Conservation (phyloP, 129 eudicot species). For the Arctium minus region DNA sequence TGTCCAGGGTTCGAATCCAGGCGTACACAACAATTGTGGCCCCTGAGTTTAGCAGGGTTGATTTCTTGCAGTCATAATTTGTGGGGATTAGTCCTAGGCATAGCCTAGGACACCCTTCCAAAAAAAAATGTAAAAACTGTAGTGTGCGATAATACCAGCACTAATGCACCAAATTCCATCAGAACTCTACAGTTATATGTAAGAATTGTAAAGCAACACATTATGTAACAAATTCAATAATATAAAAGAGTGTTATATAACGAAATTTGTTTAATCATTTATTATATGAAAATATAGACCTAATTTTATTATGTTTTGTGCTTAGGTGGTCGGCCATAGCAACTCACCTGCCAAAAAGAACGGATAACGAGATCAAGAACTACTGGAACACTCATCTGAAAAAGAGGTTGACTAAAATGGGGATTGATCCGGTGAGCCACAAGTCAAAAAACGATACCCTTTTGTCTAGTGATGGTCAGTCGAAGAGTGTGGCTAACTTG, state of each 20-base stretch:
- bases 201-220: too few species aligned
- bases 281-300: background rate
- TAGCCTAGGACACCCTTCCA: too few species aligned
- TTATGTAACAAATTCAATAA: background rate
- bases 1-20: too few species aligned
- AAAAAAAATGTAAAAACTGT: too few species aligned
- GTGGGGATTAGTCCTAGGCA: too few species aligned
- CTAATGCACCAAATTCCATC: too few species aligned
- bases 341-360: slow-evolving; percentile 69
- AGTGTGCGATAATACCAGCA: too few species aligned
- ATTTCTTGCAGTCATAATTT: too few species aligned
- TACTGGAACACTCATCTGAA: slow-evolving; percentile 85
- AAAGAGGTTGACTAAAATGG: slow-evolving; percentile 67
- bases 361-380: slow-evolving; percentile 76
- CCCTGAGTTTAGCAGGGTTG: too few species aligned
- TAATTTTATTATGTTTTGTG: slow-evolving; percentile 1
- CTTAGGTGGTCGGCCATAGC: slow-evolving; percentile 88
- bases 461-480: slow-evolving; percentile 40
- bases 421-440: slow-evolving; percentile 83
- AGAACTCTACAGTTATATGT: too few species aligned
- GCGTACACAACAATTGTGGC: too few species aligned
- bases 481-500: slow-evolving; percentile 71
- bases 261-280: background rate
- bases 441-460: slow-evolving; percentile 68
- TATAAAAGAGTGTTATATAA: background rate